phyloP scores from a whole-genome alignment of 306 rosid species.

The Ammopiptanthus mongolicus region DNA sequence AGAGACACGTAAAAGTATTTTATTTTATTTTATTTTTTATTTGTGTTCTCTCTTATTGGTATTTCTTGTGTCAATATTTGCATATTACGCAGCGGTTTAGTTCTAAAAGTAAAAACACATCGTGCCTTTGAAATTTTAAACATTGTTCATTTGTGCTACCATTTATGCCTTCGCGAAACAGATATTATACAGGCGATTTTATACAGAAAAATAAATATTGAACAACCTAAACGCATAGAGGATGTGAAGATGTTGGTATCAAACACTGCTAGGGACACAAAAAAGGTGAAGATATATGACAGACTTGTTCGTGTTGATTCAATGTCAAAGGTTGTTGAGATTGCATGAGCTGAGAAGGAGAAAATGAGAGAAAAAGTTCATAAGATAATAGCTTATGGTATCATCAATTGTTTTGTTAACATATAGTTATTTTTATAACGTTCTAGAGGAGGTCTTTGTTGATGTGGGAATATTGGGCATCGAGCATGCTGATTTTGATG shows the following conservation, averaged over 20 bases:
- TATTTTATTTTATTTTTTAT: too few species aligned
- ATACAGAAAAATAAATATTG: slow-evolving; percentile 98
- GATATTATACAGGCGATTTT: too few species aligned
- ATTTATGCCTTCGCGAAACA: too few species aligned
- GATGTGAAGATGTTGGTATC: slow-evolving; percentile 89
- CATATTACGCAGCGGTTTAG: too few species aligned
- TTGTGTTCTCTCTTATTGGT: too few species aligned
- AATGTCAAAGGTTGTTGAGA: slow-evolving; percentile 88
- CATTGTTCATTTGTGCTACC: too few species aligned
- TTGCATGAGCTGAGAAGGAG: slow-evolving; percentile 91
- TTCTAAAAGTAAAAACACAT: too few species aligned
- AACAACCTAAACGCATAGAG: slow-evolving; percentile 93
- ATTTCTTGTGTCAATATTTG: too few species aligned
- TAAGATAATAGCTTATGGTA: slow-evolving; percentile 84
- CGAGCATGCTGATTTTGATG: slow-evolving; percentile 99
- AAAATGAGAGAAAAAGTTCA: slow-evolving; percentile 96
- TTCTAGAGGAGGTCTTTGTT: slow-evolving; percentile 95
- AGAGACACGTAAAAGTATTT: too few species aligned
- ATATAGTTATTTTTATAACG: slow-evolving; percentile 91
- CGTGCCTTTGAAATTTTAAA: too few species aligned
- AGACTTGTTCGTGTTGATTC: slow-evolving; percentile 95
- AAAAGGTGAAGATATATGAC: slow-evolving; percentile 91
- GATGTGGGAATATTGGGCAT: slow-evolving; percentile 93
- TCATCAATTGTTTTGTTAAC: slow-evolving; percentile 89
- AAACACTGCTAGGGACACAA: slow-evolving; percentile 96